These are phyloP conservation scores for Globisporangium cederbergense DNA, from an alignment of 352 stramenopile genomes.

Conservation along the genomic window DNA sequence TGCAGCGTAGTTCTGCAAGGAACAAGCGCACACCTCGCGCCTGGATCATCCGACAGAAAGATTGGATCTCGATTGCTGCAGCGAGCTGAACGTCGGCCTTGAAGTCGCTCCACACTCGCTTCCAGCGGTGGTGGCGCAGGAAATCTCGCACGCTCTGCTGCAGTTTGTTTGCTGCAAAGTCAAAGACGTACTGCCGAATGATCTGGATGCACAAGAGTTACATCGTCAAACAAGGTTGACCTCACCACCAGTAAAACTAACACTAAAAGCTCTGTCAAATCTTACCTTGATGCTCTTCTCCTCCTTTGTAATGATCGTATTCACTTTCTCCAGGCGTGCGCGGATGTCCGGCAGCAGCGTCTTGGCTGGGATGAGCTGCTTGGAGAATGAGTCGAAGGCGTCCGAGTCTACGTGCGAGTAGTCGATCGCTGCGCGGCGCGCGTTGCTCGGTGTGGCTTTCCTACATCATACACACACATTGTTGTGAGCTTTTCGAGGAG, in stretches of 20 bases:
- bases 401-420: slow-evolving; percentile 54
- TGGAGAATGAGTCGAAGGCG: slow-evolving; percentile 62
- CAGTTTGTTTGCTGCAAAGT: slow-evolving; percentile 40
- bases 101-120: slow-evolving; percentile 30
- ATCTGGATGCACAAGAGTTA: slow-evolving; percentile 12
- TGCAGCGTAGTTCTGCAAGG: slow-evolving; percentile 20
- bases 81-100: slow-evolving; percentile 34
- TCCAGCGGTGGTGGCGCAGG: slow-evolving; percentile 40
- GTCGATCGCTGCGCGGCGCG: slow-evolving; percentile 19
- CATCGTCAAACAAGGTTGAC: background rate
- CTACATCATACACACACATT: background rate
- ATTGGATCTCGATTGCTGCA: slow-evolving; percentile 47
- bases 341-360: slow-evolving; percentile 47
- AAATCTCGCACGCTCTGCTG: slow-evolving; percentile 36
- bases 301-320: slow-evolving; percentile 34
- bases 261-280: background rate
- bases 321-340: slow-evolving; percentile 32
- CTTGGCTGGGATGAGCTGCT: slow-evolving; percentile 51
- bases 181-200: slow-evolving; percentile 39
- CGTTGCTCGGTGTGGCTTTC: background rate
- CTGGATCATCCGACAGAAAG: slow-evolving; percentile 30
- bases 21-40: slow-evolving; percentile 25
- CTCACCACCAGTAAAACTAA: background rate
- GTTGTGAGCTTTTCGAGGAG: background rate
- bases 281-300: slow-evolving; percentile 49